A percentile compares a stretch with the other conserved stretches of the same genome.
Evolutionary conservation across 305 asterid genomes (phyloP).

Genomic region (Rubia balearica): DNA sequence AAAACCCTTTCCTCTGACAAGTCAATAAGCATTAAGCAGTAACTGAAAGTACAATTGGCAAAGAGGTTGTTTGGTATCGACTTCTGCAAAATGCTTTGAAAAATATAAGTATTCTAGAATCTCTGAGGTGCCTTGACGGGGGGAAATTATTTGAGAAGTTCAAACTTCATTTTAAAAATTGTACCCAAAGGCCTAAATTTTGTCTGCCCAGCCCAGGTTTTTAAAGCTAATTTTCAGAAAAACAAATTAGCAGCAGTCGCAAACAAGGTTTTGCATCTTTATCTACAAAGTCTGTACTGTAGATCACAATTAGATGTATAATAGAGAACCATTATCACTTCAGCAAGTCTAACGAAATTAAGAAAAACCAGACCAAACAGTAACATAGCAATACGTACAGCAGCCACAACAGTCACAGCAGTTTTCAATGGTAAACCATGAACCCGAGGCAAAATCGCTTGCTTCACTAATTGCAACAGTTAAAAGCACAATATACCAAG

Average conservation of each 20-base stretch:
- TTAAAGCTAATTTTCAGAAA: neutral
- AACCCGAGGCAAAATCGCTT: constrained; percentile 83
- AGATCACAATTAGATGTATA: neutral
- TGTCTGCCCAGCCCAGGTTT: neutral
- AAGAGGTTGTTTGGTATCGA: too few species aligned
- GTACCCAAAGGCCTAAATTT: neutral
- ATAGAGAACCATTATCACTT: neutral
- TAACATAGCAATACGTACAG: constrained; percentile 46
- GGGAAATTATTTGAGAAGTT: too few species aligned
- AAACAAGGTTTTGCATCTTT: neutral
- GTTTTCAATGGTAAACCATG: constrained; percentile 96
- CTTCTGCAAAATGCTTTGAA: neutral
- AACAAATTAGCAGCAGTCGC: neutral
- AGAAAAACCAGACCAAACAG: neutral
- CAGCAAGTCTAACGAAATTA: neutral
- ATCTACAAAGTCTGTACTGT: neutral
- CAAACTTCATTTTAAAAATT: neutral
- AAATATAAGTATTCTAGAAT: too few species aligned
- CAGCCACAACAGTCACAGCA: constrained; percentile 70
- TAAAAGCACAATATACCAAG: constrained; percentile 12
- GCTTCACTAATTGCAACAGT: constrained; percentile 66
- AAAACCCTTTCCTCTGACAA: too few species aligned
- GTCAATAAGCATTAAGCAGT: too few species aligned
- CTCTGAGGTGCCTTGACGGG: too few species aligned
- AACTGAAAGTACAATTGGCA: too few species aligned